These are phyloP conservation scores for Lichenothelia convexa DNA, from an alignment of 495 filamentous ascomycete genomes.

Conservation along the genomic window DNA sequence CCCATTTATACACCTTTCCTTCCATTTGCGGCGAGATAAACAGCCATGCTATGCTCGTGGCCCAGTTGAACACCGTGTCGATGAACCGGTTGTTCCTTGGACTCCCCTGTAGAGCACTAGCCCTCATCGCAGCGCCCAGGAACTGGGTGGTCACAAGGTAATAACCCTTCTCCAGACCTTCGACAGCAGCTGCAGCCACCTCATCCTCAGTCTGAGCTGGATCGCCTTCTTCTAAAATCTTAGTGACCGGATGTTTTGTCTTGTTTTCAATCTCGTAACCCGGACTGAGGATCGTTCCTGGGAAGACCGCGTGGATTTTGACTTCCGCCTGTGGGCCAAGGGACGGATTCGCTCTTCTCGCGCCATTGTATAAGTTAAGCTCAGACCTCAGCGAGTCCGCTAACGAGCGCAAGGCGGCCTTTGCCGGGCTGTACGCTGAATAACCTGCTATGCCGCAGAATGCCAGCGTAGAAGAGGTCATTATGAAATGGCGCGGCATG, in stretches of 20 bases:
- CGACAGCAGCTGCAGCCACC: conserved; percentile 52
- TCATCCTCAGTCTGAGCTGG: conserved; percentile 58
- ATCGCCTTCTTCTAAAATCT: conserved; percentile 66
- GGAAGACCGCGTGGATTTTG: conserved; percentile 67
- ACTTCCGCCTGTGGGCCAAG: conserved; percentile 34
- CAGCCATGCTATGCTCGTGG: conserved; percentile 38
- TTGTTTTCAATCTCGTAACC: conserved; percentile 62
- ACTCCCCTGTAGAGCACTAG: conserved; percentile 34
- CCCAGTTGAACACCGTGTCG: conserved; percentile 41
- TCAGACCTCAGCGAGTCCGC: conserved; percentile 72
- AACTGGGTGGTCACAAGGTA: conserved; percentile 58
- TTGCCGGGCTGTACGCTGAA: conserved; percentile 63
- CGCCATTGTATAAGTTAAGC: conserved; percentile 59
- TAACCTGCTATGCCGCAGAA: conserved; percentile 74
- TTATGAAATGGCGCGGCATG: conserved; percentile 57
- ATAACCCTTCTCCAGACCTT: conserved; percentile 59
- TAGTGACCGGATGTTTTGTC: conserved; percentile 66
- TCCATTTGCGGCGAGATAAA: conserved; percentile 42
- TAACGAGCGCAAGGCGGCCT: conserved; percentile 68
- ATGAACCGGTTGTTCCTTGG: conserved; percentile 38
- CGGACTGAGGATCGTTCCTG: conserved; percentile 60
- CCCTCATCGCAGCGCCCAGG: conserved; percentile 50
- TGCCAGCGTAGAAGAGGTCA: conserved; percentile 63
- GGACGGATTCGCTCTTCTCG: conserved; percentile 31
- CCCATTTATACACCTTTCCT: conserved; percentile 37